Evolutionary conservation across 2,329 filamentous ascomycete genomes (phyloP).

Genomic region (Cercospora zeae-maydis): DNA sequence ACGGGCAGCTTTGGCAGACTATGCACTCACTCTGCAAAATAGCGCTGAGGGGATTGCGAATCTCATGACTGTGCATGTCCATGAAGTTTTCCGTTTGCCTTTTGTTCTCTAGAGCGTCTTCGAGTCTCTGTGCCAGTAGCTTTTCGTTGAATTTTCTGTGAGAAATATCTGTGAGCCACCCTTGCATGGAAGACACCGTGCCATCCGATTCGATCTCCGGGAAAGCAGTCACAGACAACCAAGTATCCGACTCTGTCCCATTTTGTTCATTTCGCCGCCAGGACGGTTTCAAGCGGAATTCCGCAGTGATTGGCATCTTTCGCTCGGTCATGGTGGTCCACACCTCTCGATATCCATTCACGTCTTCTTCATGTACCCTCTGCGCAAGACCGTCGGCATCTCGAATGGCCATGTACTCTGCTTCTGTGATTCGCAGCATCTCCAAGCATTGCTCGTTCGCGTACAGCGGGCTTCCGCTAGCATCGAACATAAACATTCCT

Average conservation of each 20-base stretch:
- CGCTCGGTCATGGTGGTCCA: constrained; percentile 35
- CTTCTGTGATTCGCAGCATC: constrained; percentile 32
- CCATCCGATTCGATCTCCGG: constrained; percentile 34
- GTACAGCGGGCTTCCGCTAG: constrained; percentile 38
- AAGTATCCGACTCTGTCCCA: constrained; percentile 31
- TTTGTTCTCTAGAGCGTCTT: constrained; percentile 39
- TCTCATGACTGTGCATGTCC: constrained; percentile 42
- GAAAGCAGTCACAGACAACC: constrained; percentile 35
- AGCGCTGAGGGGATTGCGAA: constrained; percentile 44
- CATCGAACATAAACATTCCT: constrained; percentile 39
- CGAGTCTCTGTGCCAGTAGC: constrained; percentile 31
- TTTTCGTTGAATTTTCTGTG: constrained; percentile 35
- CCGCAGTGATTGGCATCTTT: constrained; percentile 37
- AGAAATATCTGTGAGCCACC: constrained; percentile 37
- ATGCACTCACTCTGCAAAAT: constrained; percentile 38
- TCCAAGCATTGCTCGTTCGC: constrained; percentile 42
- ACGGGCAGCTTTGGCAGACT: neutral
- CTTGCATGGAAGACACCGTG: constrained; percentile 30
- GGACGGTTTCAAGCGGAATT: constrained; percentile 38
- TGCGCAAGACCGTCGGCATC: constrained; percentile 16
- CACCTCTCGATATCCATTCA: constrained; percentile 31
- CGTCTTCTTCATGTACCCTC: constrained; percentile 37
- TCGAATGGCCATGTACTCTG: constrained; percentile 13
- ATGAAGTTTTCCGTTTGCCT: constrained; percentile 39
- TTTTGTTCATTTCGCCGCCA: constrained; percentile 34